Percentiles rank a stretch among this genome's conserved stretches.
phyloP scores from a whole-genome alignment of 2,329 filamentous ascomycete species.

The Xylaria sp. region DNA sequence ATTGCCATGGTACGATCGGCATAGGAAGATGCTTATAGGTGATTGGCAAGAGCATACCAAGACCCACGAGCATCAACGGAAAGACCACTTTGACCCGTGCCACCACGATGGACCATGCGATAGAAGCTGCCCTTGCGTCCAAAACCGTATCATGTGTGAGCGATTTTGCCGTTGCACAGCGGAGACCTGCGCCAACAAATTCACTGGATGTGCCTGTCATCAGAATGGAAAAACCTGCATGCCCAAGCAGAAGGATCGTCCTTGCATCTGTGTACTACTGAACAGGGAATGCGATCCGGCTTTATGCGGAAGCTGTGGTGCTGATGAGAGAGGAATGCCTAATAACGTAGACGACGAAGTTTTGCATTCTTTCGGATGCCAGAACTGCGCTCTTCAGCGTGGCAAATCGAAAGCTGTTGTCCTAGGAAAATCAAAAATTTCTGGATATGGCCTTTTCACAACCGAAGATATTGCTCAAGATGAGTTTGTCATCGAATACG shows the following conservation, averaged over 20 bases:
- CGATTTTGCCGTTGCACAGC: constrained; percentile 74
- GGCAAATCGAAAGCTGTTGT: constrained; percentile 72
- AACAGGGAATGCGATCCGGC: constrained; percentile 85
- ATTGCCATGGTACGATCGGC: constrained; percentile 66
- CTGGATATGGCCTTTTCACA: constrained; percentile 80
- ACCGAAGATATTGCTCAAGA: constrained; percentile 73
- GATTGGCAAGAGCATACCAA: constrained; percentile 67
- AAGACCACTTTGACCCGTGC: constrained; percentile 72
- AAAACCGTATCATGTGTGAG: constrained; percentile 73
- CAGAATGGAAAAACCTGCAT: constrained; percentile 67
- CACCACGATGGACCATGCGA: constrained; percentile 75
- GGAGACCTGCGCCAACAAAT: constrained; percentile 69
- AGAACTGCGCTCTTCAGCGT: constrained; percentile 78
- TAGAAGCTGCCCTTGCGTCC: constrained; percentile 70
- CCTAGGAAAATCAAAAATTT: constrained; percentile 75
- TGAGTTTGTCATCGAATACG: constrained; percentile 84
- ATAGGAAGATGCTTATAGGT: constrained; percentile 62
- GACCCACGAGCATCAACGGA: constrained; percentile 65
- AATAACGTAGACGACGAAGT: constrained; percentile 69
- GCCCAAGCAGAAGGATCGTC: constrained; percentile 64
- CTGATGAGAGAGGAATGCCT: constrained; percentile 73
- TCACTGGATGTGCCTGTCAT: constrained; percentile 74
- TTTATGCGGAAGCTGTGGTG: constrained; percentile 77
- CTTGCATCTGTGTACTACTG: constrained; percentile 76
- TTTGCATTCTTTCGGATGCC: constrained; percentile 69